These are phyloP conservation scores for Hericium rajendrae DNA, from an alignment of 768 basidiomycete species.

Conservation along the genomic window DNA sequence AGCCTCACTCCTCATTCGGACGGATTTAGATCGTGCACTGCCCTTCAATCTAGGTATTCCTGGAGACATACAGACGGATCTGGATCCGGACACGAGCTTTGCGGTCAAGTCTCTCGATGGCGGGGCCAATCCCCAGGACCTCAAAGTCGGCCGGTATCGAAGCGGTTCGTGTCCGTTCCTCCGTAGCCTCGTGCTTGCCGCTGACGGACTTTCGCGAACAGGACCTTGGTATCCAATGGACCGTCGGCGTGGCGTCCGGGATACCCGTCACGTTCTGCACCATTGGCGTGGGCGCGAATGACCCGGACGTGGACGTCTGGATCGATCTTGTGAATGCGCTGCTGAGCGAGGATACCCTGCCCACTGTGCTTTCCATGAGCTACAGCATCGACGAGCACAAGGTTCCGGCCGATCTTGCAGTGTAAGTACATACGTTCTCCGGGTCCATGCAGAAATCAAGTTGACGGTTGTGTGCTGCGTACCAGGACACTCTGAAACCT, in stretches of 20 bases:
- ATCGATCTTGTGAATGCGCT: slow-evolving; percentile 9
- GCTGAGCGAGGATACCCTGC: slow-evolving; percentile 2
- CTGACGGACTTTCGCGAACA: neutral
- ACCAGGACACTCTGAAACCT: slow-evolving; percentile 10
- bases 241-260: slow-evolving; percentile 12
- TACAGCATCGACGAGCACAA: slow-evolving; percentile 8
- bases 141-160: slow-evolving; percentile 9
- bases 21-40: no score
- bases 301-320: slow-evolving; percentile 4
- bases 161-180: slow-evolving; percentile 7
- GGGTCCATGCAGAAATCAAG: neutral
- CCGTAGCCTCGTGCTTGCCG: neutral
- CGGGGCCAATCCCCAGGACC: slow-evolving; percentile 10
- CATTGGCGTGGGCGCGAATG: slow-evolving; percentile 15
- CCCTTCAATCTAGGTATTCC: slow-evolving; percentile 2
- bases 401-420: neutral
- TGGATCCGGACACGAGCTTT: slow-evolving; percentile 6
- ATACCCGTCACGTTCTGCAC: slow-evolving; percentile 19
- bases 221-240: slow-evolving; percentile 17
- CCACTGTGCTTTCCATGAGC: slow-evolving; percentile 7
- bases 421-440: slow-evolving; percentile 2
- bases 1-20: no score
- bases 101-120: slow-evolving; percentile 14
- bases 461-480: neutral
- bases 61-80: slow-evolving; percentile 5